Evolutionary conservation across 805 yeast genomes (phyloP).

Genomic region (Yueomyces sinensis): DNA sequence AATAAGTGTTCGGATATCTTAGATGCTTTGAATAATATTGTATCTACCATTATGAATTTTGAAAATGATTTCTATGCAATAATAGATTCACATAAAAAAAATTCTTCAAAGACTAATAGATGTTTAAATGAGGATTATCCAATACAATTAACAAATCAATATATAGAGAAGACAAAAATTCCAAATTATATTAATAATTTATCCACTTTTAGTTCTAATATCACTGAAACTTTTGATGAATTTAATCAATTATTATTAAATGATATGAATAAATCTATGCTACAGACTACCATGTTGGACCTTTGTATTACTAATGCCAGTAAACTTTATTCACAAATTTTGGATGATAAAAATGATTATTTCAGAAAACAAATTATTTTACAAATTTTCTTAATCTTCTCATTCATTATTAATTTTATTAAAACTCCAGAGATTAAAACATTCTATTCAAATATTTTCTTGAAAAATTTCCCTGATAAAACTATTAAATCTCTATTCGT

Average conservation of each 20-base stretch:
- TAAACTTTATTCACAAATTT: conserved; percentile 13
- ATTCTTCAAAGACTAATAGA: conserved; percentile 4
- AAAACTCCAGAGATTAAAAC: conserved; percentile 8
- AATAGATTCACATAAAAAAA: conserved; percentile 4
- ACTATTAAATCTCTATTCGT: conserved; percentile 3
- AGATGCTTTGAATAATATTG: conserved; percentile 5
- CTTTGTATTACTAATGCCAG: conserved; percentile 10
- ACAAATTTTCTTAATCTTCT: conserved; percentile 12
- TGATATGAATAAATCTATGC: conserved; percentile 1
- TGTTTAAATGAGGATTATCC: conserved; percentile 11
- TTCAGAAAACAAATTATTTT: conserved; percentile 19
- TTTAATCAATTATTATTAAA: background rate
- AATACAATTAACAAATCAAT: conserved; percentile 4
- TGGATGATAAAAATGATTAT: conserved; percentile 11
- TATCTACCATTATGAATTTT: conserved; percentile 11
- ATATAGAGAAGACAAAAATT: conserved; percentile 1
- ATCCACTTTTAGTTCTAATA: conserved; percentile 3
- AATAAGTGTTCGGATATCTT: conserved; percentile 3
- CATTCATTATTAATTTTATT: conserved; percentile 7
- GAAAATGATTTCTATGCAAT: conserved; percentile 14
- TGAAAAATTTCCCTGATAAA: conserved; percentile 12
- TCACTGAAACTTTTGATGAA: conserved; percentile 7
- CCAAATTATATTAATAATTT: conserved; percentile 12
- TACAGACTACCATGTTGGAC: conserved; percentile 13
- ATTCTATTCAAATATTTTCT: conserved; percentile 10